Base-by-base conservation (phyloP, 176 grass and related monocot species). In the Oryza officinalis region DNA sequence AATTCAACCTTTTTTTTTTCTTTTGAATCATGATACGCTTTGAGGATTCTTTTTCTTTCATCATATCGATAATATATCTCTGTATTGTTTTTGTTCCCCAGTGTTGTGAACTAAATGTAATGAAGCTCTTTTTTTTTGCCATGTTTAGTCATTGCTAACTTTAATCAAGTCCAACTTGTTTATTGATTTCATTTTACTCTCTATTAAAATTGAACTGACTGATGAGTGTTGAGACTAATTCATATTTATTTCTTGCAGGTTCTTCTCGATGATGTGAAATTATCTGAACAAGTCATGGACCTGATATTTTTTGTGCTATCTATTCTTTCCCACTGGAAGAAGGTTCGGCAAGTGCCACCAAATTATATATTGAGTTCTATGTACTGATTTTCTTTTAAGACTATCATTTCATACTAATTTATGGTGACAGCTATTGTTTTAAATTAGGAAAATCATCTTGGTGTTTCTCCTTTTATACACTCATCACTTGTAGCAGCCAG, bases 241-340 rank as follows among this genome's bases (percentile, higher is more conserved):
- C 74, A 77, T 79, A 31, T 74, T 72, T 84, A 72, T 93, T 64
- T 63, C 11, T 63, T 92, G n/a, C 64, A 98, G 93, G 65, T 98
- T 85, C 86, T 98, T 65, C 92, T 98, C 46, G 96, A 98, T 47
- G 91, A 98, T 83, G 85, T 93, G 8, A 98, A 92, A 70, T 72
- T 98, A 75, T 90, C 93, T 57, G 96, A 98, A 81, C 91, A 93
- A 95, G 84, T 98, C 72, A 88, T 95, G 91, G 96, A 98, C 83
- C 65, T 98, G 68, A 92, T 93, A 82, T 93, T 98, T 69, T 93
- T 87, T 79, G 32, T 88, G 74, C 78, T 95, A 59, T 87, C 94
- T 79, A 77, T 92, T 92, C 93, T 98, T 93, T 89, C 96, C 33
- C 85, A 86, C 12, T 79, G 65, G 76, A 95, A 95, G 60, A 86